Evolutionary conservation across 192 early-diverging fungal species (phyloP).

Genomic region (Backusella circina): DNA sequence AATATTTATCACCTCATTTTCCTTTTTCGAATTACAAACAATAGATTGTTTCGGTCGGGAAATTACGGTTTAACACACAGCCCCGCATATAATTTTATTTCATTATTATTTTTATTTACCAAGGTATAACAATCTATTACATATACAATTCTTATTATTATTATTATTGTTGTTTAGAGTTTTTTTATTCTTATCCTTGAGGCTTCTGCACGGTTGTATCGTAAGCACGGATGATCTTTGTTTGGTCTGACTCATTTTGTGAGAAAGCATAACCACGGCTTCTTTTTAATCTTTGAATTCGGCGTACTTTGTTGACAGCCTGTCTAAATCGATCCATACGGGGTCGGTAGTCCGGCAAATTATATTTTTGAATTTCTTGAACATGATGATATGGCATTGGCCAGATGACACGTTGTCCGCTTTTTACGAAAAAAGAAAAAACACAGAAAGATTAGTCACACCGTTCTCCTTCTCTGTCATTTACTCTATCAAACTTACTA

Average conservation of each 20-base stretch:
- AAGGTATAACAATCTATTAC: neutral
- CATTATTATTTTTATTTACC: neutral
- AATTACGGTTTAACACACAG: neutral
- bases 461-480: neutral
- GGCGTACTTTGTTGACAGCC: slow-evolving; percentile 93
- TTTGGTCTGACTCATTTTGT: slow-evolving; percentile 94
- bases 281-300: slow-evolving; percentile 86
- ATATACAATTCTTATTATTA: neutral
- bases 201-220: slow-evolving; percentile 57
- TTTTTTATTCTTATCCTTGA: slow-evolving; percentile 34
- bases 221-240: slow-evolving; percentile 53
- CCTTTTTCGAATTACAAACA: slow-evolving; percentile 8
- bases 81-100: neutral
- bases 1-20: slow-evolving; percentile 9
- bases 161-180: neutral
- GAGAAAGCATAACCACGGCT: slow-evolving; percentile 98
- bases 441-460: neutral
- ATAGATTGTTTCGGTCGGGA: neutral
- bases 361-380: slow-evolving; percentile 99
- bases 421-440: slow-evolving; percentile 6
- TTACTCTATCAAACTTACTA: slow-evolving; percentile 63
- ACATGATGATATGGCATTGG: slow-evolving; percentile 91
- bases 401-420: slow-evolving; percentile 67
- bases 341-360: slow-evolving; percentile 96
- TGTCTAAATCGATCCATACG: slow-evolving; percentile 98